Evolutionary conservation across 2,329 filamentous ascomycete genomes (phyloP), one percentile per base, ranked within the genome.

Genomic region (Diplodia mutila): DNA sequence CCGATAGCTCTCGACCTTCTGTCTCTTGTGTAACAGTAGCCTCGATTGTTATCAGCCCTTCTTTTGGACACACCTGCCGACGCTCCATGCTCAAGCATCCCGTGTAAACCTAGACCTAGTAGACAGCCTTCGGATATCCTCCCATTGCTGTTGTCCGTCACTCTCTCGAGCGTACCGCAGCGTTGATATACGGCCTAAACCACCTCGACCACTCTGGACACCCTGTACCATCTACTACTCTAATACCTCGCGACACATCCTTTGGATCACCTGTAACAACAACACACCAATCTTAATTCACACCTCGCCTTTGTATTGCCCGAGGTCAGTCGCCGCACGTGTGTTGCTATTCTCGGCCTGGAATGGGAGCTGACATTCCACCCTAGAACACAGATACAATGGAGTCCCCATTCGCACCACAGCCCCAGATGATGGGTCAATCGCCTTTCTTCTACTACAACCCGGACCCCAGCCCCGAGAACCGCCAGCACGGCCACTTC

Each of bases 401-500:
- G 90, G 90, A 92, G 76, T 80, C 86, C 80, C 75, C 87, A 86
- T 85, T 85, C 74, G 77, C 81, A 70, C 81, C 84, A 75, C 80
- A 81, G 76, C 77, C 80, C 68, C 80, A 82, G 79, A 79, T 85
- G 75, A 87, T 91, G 85, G 88, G 86, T 69, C 90, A 91, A 81
- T 87, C 89, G 72, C 84, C 91, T 68, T 96, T 93, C 85, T 94
- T 91, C 86, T 95, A 94, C 85, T 97, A 94, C 84, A 90, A 88
- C 75, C 89, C 91, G 72, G 91, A 95, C 73, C 85, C 90, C 71
- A 89, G 87, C 78, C 84, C 88, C 70, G 90, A 93, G 74, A 79
- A 76, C 75, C 86, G 89, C 75, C 90, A 91, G 76, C 90, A 94
- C 80, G 88, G 88, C 66, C 89, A 92, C 80, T 94, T 93, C 83